phyloP scores from a whole-genome alignment of 768 basidiomycete species.

The Calocybe gangraenosa region DNA sequence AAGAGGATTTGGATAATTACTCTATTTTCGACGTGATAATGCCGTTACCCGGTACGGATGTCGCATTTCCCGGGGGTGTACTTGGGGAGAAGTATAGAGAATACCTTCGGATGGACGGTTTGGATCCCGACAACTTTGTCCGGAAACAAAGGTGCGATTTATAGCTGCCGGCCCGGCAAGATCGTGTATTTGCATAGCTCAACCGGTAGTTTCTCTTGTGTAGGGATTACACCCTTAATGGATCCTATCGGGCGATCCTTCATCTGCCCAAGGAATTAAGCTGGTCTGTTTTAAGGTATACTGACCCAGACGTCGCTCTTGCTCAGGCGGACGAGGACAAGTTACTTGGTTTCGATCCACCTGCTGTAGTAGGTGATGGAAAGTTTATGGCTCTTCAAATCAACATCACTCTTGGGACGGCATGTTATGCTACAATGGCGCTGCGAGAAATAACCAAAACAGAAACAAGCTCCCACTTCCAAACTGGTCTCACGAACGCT shows the following conservation, averaged over 20 bases:
- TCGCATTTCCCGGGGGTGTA: conserved; percentile 83
- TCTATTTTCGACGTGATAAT: conserved; percentile 94
- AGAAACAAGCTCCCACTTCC: conserved; percentile 91
- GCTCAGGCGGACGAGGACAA: conserved; percentile 96
- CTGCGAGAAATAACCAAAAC: conserved; percentile 92
- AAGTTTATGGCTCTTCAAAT: conserved; percentile 89
- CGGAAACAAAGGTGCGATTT: conserved; percentile 79
- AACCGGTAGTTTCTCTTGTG: conserved; percentile 1
- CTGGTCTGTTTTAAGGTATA: conserved; percentile 84
- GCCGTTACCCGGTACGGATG: conserved; percentile 95
- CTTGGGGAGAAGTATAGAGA: conserved; percentile 85
- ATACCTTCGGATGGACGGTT: conserved; percentile 78
- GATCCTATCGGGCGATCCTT: conserved; percentile 90
- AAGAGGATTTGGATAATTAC: conserved; percentile 75
- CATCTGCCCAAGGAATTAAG: conserved; percentile 79
- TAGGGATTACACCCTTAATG: conserved; percentile 89
- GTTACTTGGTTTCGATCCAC: conserved; percentile 76
- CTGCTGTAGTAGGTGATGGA: conserved; percentile 63
- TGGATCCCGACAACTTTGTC: conserved; percentile 86
- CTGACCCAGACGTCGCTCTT: conserved; percentile 87
- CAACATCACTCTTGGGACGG: conserved; percentile 78
- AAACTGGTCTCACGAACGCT: conserved; percentile 69
- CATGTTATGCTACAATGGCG: conserved; percentile 98
- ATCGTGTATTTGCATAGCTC: neutral
- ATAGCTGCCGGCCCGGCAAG: neutral